Evolutionary conservation across 495 filamentous ascomycete species (phyloP).

Genomic region (Podospora conica): DNA sequence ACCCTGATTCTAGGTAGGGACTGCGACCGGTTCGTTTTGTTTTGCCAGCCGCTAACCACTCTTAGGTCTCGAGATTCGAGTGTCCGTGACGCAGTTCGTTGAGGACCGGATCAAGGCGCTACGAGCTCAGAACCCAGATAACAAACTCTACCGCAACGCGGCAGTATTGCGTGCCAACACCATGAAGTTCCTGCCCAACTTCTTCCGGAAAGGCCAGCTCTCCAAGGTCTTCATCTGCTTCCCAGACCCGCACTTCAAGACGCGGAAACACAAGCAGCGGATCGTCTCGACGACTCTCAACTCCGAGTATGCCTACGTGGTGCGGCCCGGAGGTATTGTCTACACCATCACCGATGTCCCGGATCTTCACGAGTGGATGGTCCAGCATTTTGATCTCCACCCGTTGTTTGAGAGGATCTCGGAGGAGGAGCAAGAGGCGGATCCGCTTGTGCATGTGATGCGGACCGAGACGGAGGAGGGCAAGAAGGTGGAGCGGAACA

Average conservation of each 20-base stretch:
- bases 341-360: slow-evolving; percentile 98
- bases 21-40: background rate
- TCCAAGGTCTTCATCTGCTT: slow-evolving; percentile 95
- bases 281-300: slow-evolving; percentile 86
- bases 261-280: slow-evolving; percentile 90
- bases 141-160: slow-evolving; percentile 71
- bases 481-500: slow-evolving; percentile 91
- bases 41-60: background rate
- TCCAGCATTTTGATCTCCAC: slow-evolving; percentile 70
- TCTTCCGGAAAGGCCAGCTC: slow-evolving; percentile 73
- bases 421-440: slow-evolving; percentile 60
- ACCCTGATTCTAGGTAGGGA: slow-evolving; percentile 69
- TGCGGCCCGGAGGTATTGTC: slow-evolving; percentile 74
- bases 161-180: slow-evolving; percentile 82
- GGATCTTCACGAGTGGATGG: slow-evolving; percentile 90
- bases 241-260: slow-evolving; percentile 97
- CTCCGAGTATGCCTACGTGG: slow-evolving; percentile 86
- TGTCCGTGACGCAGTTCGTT: slow-evolving; percentile 81
- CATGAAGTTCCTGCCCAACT: slow-evolving; percentile 98
- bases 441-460: slow-evolving; percentile 79
- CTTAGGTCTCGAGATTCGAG: slow-evolving; percentile 78
- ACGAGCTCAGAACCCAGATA: slow-evolving; percentile 56
- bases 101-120: slow-evolving; percentile 78
- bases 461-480: slow-evolving; percentile 86
- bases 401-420: slow-evolving; percentile 59